A percentile compares a stretch with the other conserved stretches of the same genome.
These are phyloP conservation scores for Claviceps sp. DNA, from an alignment of 2,329 filamentous ascomycete genomes.

Conservation along the genomic window DNA sequence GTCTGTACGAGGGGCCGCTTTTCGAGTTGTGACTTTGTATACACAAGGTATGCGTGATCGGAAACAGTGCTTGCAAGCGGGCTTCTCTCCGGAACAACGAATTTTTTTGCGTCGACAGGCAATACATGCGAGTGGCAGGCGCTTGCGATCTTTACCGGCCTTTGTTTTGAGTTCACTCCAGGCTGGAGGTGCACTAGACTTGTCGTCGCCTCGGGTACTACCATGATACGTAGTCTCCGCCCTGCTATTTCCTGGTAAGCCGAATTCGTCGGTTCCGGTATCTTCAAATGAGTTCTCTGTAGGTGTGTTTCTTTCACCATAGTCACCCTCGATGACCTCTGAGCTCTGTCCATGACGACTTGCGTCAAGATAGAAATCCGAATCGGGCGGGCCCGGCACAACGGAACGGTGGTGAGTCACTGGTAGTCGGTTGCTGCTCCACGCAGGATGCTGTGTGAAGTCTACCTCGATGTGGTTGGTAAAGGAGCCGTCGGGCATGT, in stretches of 20 bases:
- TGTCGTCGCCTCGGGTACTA: constrained; percentile 42
- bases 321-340: constrained; percentile 32
- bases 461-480: constrained; percentile 17
- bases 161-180: constrained; percentile 83
- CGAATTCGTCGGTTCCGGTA: constrained; percentile 44
- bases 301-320: constrained; percentile 28
- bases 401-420: constrained; percentile 8
- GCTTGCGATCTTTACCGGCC: constrained; percentile 89
- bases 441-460: constrained; percentile 20
- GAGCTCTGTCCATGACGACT: constrained; percentile 16
- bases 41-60: constrained; percentile 89
- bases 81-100: constrained; percentile 92
- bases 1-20: constrained; percentile 86
- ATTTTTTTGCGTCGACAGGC: constrained; percentile 96
- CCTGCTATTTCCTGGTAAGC: constrained; percentile 30
- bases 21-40: constrained; percentile 91
- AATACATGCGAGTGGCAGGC: constrained; percentile 85
- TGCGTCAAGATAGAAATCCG: constrained; percentile 12
- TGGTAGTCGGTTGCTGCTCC: constrained; percentile 8
- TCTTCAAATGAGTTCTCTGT: constrained; percentile 38
- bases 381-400: constrained; percentile 9
- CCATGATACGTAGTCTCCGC: constrained; percentile 41
- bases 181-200: constrained; percentile 44
- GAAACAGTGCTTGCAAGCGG: constrained; percentile 90
- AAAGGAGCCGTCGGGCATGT: constrained; percentile 20